These are phyloP conservation scores for Phytophthora pisi DNA, from an alignment of 352 stramenopile genomes.

Conservation along the genomic window DNA sequence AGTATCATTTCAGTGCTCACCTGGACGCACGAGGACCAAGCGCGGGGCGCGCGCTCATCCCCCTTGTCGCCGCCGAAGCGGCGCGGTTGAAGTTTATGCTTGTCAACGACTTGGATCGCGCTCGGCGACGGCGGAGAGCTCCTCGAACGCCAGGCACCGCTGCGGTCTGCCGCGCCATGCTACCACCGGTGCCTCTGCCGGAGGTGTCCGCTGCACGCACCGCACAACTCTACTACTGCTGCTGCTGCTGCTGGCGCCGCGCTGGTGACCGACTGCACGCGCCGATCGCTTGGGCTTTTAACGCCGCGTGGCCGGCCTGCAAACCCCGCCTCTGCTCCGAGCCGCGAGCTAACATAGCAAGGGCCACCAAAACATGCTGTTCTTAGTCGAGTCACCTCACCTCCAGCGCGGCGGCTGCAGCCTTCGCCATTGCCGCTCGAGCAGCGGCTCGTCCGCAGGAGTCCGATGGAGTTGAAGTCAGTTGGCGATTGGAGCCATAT, in stretches of 20 bases:
- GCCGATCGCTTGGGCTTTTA: constrained; percentile 10
- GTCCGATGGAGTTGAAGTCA: constrained; percentile 26
- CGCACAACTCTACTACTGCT: neutral
- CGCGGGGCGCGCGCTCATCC: constrained; percentile 7
- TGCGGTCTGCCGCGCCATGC: neutral
- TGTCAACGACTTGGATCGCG: neutral
- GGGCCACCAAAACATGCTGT: constrained; percentile 12
- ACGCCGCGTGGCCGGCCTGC: constrained; percentile 8
- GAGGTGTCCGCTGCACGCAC: neutral
- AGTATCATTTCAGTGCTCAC: constrained; percentile 33
- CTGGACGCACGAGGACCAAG: constrained; percentile 11
- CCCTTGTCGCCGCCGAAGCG: constrained; percentile 1
- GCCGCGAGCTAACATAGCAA: constrained; percentile 12
- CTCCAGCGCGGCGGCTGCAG: neutral
- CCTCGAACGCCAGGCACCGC: neutral
- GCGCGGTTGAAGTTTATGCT: constrained; percentile 18
- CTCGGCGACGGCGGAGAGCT: neutral
- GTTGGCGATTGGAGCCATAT: constrained; percentile 24
- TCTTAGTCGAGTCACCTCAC: constrained; percentile 11
- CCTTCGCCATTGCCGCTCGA: constrained; percentile 1
- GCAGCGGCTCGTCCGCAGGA: constrained; percentile 8
- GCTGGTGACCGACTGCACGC: constrained; percentile 7
- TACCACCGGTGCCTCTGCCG: neutral
- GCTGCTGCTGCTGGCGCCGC: neutral
- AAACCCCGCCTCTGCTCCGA: neutral